Evolutionary conservation across 139 green algal species (phyloP).

Genomic region (Ulvella scutata): DNA sequence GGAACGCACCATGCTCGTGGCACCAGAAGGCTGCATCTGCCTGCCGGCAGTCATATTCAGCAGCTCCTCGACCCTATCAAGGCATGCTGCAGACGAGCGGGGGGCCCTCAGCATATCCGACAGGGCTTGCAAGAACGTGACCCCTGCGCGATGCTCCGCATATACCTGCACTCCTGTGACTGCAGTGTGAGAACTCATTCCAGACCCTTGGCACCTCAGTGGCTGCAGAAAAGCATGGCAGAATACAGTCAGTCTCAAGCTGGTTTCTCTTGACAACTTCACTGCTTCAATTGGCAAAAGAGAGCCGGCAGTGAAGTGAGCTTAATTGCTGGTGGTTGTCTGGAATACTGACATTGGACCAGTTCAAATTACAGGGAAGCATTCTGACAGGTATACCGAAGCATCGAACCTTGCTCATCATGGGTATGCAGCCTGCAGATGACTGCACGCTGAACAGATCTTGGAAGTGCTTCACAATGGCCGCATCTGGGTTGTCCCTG

Average conservation of each 20-base stretch:
- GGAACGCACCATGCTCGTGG: no score
- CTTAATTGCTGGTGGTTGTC: neutral
- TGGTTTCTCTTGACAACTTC: no score
- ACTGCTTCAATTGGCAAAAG: no score
- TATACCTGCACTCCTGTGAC: neutral
- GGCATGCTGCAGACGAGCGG: neutral
- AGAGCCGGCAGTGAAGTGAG: no score
- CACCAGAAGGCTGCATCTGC: no score
- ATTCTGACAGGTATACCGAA: neutral
- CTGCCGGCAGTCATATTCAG: neutral
- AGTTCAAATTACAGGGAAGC: neutral
- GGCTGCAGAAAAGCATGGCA: no score
- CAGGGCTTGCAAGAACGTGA: neutral
- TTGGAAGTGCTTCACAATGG: constrained; percentile 26
- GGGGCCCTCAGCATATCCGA: neutral
- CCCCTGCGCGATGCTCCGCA: neutral
- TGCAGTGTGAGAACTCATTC: no score
- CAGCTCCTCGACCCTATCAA: neutral
- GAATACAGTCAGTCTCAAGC: no score
- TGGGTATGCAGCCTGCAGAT: constrained; percentile 17
- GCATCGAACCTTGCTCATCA: constrained; percentile 23
- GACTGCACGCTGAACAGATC: constrained; percentile 16
- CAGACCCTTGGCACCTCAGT: no score
- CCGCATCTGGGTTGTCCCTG: constrained; percentile 12
- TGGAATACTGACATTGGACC: neutral